phyloP scores from a whole-genome alignment of 768 basidiomycete species.

The Phaeolepiota aurea region DNA sequence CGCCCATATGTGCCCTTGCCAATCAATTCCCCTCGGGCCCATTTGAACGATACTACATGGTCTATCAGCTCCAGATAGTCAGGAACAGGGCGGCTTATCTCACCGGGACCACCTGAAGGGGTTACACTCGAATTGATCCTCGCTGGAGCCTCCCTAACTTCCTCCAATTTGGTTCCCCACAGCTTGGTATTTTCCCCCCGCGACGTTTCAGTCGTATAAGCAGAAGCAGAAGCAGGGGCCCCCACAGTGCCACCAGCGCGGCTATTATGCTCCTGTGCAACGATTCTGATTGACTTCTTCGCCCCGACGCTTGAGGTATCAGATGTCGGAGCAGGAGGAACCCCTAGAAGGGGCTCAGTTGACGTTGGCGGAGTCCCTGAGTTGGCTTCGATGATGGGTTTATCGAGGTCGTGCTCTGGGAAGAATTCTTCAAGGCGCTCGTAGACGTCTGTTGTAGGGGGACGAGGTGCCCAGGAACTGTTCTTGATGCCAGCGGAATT shows the following conservation, averaged over 20 bases:
- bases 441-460: conserved; percentile 86
- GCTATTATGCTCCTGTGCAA: conserved; percentile 83
- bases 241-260: conserved; percentile 64
- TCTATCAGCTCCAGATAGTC: conserved; percentile 5
- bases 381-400: conserved; percentile 84
- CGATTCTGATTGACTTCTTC: conserved; percentile 89
- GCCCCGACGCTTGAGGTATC: conserved; percentile 43
- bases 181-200: conserved; percentile 89
- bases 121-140: conserved; percentile 37
- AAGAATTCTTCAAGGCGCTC: conserved; percentile 92
- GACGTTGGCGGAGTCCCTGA: conserved; percentile 73
- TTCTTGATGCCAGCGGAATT: conserved; percentile 42
- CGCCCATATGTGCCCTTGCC: conserved; percentile 73
- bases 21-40: conserved; percentile 76
- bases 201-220: conserved; percentile 37
- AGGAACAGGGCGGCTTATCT: conserved; percentile 28
- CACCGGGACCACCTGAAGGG: conserved; percentile 60
- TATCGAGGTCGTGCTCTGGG: conserved; percentile 92
- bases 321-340: conserved; percentile 26
- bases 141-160: conserved; percentile 75
- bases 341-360: conserved; percentile 36
- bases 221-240: conserved; percentile 42
- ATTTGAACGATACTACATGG: conserved; percentile 15
- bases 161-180: conserved; percentile 91
- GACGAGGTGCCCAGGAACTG: conserved; percentile 82